A percentile compares a stretch with the other conserved stretches of the same genome.
These are phyloP conservation scores for Eucalyptus melliodora DNA, from an alignment of 345 rosid genomes.

Conservation along the genomic window DNA sequence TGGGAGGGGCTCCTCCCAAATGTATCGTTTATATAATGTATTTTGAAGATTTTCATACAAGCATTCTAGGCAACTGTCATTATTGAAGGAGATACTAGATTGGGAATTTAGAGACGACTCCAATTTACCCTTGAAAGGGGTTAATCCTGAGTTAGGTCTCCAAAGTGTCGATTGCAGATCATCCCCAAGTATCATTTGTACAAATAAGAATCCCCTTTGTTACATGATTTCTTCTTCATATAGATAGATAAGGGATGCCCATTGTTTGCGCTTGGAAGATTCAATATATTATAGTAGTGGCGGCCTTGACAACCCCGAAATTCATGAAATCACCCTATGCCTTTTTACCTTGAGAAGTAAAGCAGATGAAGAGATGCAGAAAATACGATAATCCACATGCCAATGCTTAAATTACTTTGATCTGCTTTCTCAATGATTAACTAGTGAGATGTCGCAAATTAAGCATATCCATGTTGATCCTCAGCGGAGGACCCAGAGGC, in stretches of 20 bases:
- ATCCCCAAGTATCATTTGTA: background rate
- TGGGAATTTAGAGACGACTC: background rate
- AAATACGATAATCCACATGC: background rate
- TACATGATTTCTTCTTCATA: too few relatives aligned
- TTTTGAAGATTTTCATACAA: background rate
- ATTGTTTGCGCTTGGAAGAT: slow-evolving; percentile 62
- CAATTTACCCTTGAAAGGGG: background rate
- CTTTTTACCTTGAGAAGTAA: background rate
- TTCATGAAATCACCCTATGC: too few relatives aligned
- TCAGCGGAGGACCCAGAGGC: background rate
- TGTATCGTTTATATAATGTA: background rate
- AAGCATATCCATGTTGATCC: background rate
- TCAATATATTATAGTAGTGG: slow-evolving; percentile 44
- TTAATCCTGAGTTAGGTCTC: background rate
- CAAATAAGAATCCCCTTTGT: too few relatives aligned
- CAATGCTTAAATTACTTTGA: background rate
- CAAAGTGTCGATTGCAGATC: background rate
- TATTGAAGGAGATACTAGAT: background rate
- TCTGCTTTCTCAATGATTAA: background rate
- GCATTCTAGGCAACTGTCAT: background rate
- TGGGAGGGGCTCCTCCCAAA: background rate
- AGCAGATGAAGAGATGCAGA: background rate
- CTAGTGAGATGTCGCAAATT: background rate
- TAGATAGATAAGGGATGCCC: slow-evolving; percentile 52
- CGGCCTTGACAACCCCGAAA: slow-evolving; percentile 77